Percentiles rank a stretch among this genome's conserved stretches.
Conservation (phyloP, 768 basidiomycete species). For the Serendipita indica region DNA sequence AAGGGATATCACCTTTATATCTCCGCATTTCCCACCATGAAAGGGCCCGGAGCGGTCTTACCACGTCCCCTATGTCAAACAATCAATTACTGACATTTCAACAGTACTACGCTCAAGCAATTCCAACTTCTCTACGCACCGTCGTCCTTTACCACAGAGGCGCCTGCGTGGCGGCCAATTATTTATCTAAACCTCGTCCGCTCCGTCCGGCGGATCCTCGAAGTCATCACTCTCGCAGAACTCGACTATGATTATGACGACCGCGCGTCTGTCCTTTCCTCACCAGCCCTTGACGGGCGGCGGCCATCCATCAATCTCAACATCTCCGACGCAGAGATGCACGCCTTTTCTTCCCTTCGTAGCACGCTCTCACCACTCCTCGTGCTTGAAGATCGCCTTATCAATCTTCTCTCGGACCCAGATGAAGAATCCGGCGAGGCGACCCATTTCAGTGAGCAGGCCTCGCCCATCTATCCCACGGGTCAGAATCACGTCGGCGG, state of each 20-base stretch:
- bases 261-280: conserved; percentile 35
- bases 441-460: conserved; percentile 35
- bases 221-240: conserved; percentile 49
- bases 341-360: conserved; percentile 26
- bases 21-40: no score
- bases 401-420: conserved; percentile 47
- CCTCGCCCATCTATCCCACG: conserved; percentile 25
- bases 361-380: conserved; percentile 47
- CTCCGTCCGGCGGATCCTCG: conserved; percentile 64
- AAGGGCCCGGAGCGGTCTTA: no score
- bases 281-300: conserved; percentile 35
- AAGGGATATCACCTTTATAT: no score
- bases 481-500: conserved; percentile 11
- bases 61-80: no score
- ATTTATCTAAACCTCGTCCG: conserved; percentile 80
- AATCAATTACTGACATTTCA: background rate
- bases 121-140: conserved; percentile 72
- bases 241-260: conserved; percentile 42
- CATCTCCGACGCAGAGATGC: conserved; percentile 46
- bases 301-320: conserved; percentile 34
- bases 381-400: conserved; percentile 56
- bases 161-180: conserved; percentile 75
- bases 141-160: conserved; percentile 60
- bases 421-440: conserved; percentile 51
- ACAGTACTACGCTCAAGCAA: conserved; percentile 20